These are phyloP conservation scores for Blastocystis sp. DNA, from an alignment of 352 stramenopile species.

Conservation along the genomic window DNA sequence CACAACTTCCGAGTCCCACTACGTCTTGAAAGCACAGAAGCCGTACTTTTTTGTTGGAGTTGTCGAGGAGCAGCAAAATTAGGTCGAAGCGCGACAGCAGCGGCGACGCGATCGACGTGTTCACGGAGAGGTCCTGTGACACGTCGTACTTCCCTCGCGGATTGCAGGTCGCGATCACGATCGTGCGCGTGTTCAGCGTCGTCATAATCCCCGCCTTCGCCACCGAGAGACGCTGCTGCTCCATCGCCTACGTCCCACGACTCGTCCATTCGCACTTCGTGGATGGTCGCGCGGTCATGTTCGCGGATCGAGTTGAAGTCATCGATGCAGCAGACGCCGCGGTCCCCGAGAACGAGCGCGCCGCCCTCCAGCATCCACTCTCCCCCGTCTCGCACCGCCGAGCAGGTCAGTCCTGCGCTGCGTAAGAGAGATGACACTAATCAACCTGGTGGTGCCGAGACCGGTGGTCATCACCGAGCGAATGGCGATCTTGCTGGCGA, in stretches of 20 bases:
- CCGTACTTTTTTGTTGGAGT: slow-evolving; percentile 33
- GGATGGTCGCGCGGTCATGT: slow-evolving; percentile 71
- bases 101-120: slow-evolving; percentile 70
- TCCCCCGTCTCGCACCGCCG: slow-evolving; percentile 70
- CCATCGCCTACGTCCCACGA: slow-evolving; percentile 64
- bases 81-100: slow-evolving; percentile 72
- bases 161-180: slow-evolving; percentile 72
- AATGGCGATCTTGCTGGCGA: slow-evolving; percentile 69
- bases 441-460: slow-evolving; percentile 68
- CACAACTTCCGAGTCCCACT: slow-evolving; percentile 70
- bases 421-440: neutral
- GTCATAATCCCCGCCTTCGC: slow-evolving; percentile 72
- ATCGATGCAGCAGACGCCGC: slow-evolving; percentile 73
- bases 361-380: slow-evolving; percentile 76
- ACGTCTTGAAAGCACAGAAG: neutral
- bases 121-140: slow-evolving; percentile 67
- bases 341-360: slow-evolving; percentile 69
- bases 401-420: slow-evolving; percentile 70
- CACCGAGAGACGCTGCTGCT: slow-evolving; percentile 73
- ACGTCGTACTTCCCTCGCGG: slow-evolving; percentile 65
- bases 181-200: slow-evolving; percentile 71
- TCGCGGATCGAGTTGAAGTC: slow-evolving; percentile 75
- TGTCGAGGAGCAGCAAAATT: slow-evolving; percentile 71
- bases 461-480: slow-evolving; percentile 72
- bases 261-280: slow-evolving; percentile 61